Evolutionary conservation across 177 flowering plant species (phyloP), one percentile per base, ranked within the genome.

Genomic region (Vitis hybrid): DNA sequence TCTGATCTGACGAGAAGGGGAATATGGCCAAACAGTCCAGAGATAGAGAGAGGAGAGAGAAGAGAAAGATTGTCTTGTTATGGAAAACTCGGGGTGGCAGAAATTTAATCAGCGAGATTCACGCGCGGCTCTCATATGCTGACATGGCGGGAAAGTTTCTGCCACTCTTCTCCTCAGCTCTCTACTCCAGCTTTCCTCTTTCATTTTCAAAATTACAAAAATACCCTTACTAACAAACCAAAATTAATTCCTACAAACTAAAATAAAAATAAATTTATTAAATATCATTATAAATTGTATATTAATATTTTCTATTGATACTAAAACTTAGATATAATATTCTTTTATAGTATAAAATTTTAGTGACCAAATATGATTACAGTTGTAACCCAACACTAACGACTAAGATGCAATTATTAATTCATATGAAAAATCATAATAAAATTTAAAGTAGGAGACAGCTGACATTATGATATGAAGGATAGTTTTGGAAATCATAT

Each of bases 41-140:
- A 24, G 14, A 24, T 0, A 24, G 21, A 11, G 21, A 58, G 61
- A 16, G 32, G 21, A 16, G 24, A 24, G 21, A 24, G 61, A 58
- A 13, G 61, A 14, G n/a, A 6, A 58, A 19, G 61, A 14, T 35
- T 35, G 46, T 35, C 46, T 35, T 35, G 46, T 35, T 35, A 35
- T 35, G 61, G 21, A 58, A 19, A 58, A 13, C 61, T n/a, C 11
- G 11, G 11, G 61, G 61, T 16, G 61, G 61, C 11, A 24, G 61
- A 50, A 30, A 58, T 60, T 71, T 57, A 32, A 48, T 72, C 19
- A 24, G 66, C 55, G 73, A 63, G 21, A 70, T 55, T 62, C 67
- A 70, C 67, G 67, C 73, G 73, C 67, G 32, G 52, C 67, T 16
- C 13, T 60, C 27, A 21, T 6, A 3, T 18, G 55, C 55, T 68